Base-by-base conservation (phyloP, 208 protist genomes). In the Zelonia costaricensis region DNA sequence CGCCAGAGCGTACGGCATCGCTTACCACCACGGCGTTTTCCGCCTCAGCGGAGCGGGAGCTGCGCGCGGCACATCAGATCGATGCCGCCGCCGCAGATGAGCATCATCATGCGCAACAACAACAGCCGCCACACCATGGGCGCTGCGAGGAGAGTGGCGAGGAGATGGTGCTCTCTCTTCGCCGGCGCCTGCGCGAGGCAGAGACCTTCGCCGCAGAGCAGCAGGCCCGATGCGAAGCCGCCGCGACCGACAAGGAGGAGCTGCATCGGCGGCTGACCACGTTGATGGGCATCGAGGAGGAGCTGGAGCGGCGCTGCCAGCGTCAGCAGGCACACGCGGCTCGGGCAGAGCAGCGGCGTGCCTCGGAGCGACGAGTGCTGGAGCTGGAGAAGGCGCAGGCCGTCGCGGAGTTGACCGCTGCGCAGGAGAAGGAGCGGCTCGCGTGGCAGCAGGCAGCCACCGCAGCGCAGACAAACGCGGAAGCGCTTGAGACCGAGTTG, bases 281-380 rank as follows among this genome's bases (percentile, higher is more conserved):
- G 54, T 31, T 74, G 38, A 22, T 62, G 59, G 36, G 10, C 18
- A 74, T 78, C 16, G 46, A 68, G 25, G 20, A 42, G 9, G 71
- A 73, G 66, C 57, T 74, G 44, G 45, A 51, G 16, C 55, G 58
- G 5, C 72, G 72, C 4, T 51, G 38, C 6, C 56, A 68, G 56
- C 46, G 36, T 56, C 28, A 51, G n/a, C 63, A 58, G 46, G 18
- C 9, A 16, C 36, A 27, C 9, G 2, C 56, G 4, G 25, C 28
- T 23, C 20, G 33, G 2, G 58, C 33, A 2, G 46, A 28, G 16
- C 52, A 73, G 49, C 22, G 47, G 3, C 48, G 48, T 28, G 57
- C 47, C 10, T 22, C 39, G 7, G 62, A 67, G 39, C 39, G 38
- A 12, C 47, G 22, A 7, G 22, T 25, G 36, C 45, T 53, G 54